Evolutionary conservation across 1,284 basidiomycete genomes (phyloP), one percentile per base, ranked within the genome.

Genomic region (Fistulina hepatica): DNA sequence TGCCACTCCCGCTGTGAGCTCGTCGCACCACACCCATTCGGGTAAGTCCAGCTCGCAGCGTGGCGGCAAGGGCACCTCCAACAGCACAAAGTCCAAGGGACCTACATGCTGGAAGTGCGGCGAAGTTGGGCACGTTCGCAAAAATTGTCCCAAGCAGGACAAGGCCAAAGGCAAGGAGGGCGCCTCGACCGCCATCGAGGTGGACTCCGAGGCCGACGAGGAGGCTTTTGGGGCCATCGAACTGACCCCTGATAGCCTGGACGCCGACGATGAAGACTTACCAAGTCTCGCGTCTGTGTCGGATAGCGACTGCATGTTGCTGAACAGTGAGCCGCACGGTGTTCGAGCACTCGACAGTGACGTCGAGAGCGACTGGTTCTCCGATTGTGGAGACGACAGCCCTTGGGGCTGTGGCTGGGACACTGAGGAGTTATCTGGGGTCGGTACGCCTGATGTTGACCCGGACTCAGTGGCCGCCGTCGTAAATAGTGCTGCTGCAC

Each of bases 21-120:
- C n/a, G n/a, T n/a, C n/a, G n/a, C n/a, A n/a, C n/a, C n/a, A n/a
- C n/a, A n/a, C n/a, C n/a, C n/a, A n/a, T n/a, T n/a, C n/a, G n/a
- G n/a, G n/a, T n/a, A n/a, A n/a, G n/a, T n/a, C n/a, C n/a, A n/a
- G n/a, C n/a, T n/a, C n/a, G n/a, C n/a, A n/a, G n/a, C n/a, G n/a
- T n/a, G n/a, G n/a, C n/a, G n/a, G n/a, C n/a, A n/a, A n/a, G n/a
- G n/a, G n/a, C n/a, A n/a, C n/a, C n/a, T n/a, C n/a, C n/a, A n/a
- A n/a, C n/a, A n/a, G n/a, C n/a, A n/a, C n/a, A n/a, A 24, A 27
- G 20, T 20, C 16, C 3, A 15, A 35, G 11, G 38, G 26, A 17
- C n/a, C n/a, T n/a, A 30, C 37, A 20, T 48, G 48, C 34, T 53
- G 51, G 51, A 49, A 51, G 12, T 57, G 55, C 42, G 52, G 51